phyloP scores from a whole-genome alignment of 768 basidiomycete species.

The Phylloporus sp. region DNA sequence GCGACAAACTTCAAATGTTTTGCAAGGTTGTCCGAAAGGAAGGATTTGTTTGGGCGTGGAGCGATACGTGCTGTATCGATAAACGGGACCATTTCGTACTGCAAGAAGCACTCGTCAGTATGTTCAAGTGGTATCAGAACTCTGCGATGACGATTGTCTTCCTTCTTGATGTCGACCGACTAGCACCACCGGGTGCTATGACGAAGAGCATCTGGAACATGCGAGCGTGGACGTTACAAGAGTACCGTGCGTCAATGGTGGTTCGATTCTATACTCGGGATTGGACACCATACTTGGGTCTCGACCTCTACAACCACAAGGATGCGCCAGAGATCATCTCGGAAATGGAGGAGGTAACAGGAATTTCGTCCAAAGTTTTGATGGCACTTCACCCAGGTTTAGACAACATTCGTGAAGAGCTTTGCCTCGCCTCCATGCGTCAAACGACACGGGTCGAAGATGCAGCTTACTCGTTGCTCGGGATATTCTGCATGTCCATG shows the following conservation, averaged over 20 bases:
- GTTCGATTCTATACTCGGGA: not conserved
- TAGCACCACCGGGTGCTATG: not conserved
- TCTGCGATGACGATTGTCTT: not conserved
- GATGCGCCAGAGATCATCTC: not conserved
- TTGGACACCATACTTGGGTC: not conserved
- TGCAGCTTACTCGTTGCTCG: not conserved
- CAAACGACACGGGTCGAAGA: not conserved
- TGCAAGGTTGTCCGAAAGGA: not conserved
- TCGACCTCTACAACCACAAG: not conserved
- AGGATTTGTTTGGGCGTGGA: not conserved
- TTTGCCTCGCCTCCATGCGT: not conserved
- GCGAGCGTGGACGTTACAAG: not conserved
- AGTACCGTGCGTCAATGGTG: not conserved
- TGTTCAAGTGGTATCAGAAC: not conserved
- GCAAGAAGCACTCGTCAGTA: not conserved
- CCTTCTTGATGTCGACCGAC: not conserved
- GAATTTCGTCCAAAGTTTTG: not conserved
- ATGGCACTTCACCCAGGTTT: not conserved
- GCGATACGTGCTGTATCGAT: not conserved
- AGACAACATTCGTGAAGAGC: not conserved
- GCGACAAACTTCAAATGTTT: not conserved
- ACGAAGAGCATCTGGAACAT: not conserved
- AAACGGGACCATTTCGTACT: not conserved
- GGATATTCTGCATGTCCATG: not conserved
- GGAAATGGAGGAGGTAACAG: not conserved